Percentiles rank a stretch among this genome's conserved stretches.
Evolutionary conservation across 2,329 filamentous ascomycete species (phyloP).

Genomic region (Aureobasidium sp.): DNA sequence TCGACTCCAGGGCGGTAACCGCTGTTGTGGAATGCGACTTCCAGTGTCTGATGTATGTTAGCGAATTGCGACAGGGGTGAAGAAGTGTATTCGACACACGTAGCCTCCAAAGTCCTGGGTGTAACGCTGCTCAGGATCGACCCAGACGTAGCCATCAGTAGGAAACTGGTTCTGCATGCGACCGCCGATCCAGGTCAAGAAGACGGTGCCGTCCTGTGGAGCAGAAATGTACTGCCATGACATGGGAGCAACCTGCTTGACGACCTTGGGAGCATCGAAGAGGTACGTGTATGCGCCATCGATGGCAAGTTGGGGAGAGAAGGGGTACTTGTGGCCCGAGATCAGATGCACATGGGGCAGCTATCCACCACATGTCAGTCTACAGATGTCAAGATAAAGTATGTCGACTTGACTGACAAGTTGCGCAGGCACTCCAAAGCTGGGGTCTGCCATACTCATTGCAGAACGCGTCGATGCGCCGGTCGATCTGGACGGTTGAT

Average conservation of each 20-base stretch:
- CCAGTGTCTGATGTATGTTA: slow-evolving; percentile 57
- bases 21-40: slow-evolving; percentile 74
- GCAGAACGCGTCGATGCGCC: slow-evolving; percentile 13
- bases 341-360: slow-evolving; percentile 85
- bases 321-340: slow-evolving; percentile 73
- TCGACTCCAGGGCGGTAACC: slow-evolving; percentile 71
- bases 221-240: slow-evolving; percentile 87
- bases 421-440: slow-evolving; percentile 38
- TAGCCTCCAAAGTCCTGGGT: slow-evolving; percentile 65
- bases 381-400: not conserved
- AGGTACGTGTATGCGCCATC: slow-evolving; percentile 78
- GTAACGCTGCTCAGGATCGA: slow-evolving; percentile 68
- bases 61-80: not conserved
- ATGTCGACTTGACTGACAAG: slow-evolving; percentile 28
- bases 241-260: slow-evolving; percentile 77
- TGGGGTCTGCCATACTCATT: slow-evolving; percentile 36
- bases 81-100: slow-evolving; percentile 36
- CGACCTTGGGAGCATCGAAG: slow-evolving; percentile 72
- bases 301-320: slow-evolving; percentile 60
- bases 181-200: slow-evolving; percentile 82
- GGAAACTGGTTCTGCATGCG: slow-evolving; percentile 65
- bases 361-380: slow-evolving; percentile 36
- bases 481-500: not conserved
- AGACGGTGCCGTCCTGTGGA: slow-evolving; percentile 71
- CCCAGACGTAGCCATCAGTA: slow-evolving; percentile 90